Evolutionary conservation across 805 yeast species (phyloP).

Genomic region (Lipomyces kockii): DNA sequence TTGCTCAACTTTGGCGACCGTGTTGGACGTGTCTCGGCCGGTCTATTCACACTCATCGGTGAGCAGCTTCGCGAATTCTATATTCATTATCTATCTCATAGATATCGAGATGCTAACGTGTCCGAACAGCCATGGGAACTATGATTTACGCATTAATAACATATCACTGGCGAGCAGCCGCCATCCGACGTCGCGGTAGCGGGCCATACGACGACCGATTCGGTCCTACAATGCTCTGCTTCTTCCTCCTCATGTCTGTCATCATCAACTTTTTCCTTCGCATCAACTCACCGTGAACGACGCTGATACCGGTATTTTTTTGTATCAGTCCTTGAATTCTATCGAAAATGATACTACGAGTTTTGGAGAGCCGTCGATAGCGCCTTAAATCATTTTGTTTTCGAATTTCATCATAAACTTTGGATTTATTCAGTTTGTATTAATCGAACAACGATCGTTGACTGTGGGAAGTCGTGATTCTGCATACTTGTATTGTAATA

Average conservation of each 20-base stretch:
- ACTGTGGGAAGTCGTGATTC: neutral
- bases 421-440: neutral
- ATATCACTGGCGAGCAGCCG: slow-evolving; percentile 99
- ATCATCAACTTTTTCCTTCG: slow-evolving; percentile 89
- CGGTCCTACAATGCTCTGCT: slow-evolving; percentile 97
- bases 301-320: neutral
- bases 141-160: slow-evolving; percentile 95
- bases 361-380: neutral
- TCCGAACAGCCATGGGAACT: slow-evolving; percentile 81
- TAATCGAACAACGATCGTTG: neutral
- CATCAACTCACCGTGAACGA: slow-evolving; percentile 46
- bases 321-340: neutral
- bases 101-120: neutral
- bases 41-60: slow-evolving; percentile 81
- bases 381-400: no score
- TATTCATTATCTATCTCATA: neutral
- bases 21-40: slow-evolving; percentile 90
- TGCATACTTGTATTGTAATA: neutral
- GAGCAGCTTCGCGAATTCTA: neutral
- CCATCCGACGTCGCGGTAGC: slow-evolving; percentile 94
- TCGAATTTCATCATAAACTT: no score
- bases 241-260: slow-evolving; percentile 90
- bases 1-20: slow-evolving; percentile 94
- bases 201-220: slow-evolving; percentile 99
- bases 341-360: no score